Evolutionary conservation across 2,329 filamentous ascomycete species (phyloP).

Genomic region (Chalaropsis ovoidea): DNA sequence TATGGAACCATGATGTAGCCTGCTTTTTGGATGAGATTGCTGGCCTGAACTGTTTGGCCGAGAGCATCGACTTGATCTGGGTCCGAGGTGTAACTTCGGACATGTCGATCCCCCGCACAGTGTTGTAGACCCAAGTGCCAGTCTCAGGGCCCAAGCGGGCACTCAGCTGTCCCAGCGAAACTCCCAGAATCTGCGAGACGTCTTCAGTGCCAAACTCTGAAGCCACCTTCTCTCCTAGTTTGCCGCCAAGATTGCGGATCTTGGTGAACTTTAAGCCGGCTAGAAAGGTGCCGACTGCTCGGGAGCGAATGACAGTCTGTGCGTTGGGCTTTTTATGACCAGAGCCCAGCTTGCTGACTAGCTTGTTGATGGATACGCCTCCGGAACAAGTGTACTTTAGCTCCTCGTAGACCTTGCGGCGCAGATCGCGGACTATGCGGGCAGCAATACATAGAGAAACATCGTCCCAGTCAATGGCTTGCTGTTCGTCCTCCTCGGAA

Average conservation of each 20-base stretch:
- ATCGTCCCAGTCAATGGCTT: conserved; percentile 94
- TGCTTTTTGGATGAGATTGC: conserved; percentile 69
- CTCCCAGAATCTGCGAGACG: conserved; percentile 61
- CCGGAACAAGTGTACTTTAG: conserved; percentile 86
- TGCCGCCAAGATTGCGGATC: conserved; percentile 88
- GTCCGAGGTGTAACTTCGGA: conserved; percentile 86
- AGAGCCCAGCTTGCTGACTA: conserved; percentile 87
- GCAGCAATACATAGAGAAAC: conserved; percentile 76
- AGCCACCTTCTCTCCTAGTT: conserved; percentile 78
- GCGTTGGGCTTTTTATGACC: conserved; percentile 86
- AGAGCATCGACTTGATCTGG: conserved; percentile 95
- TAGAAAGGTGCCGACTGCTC: conserved; percentile 70
- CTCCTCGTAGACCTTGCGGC: conserved; percentile 55
- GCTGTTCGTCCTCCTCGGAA: conserved; percentile 61
- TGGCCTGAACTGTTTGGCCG: conserved; percentile 87
- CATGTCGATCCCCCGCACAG: conserved; percentile 72
- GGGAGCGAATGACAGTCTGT: conserved; percentile 85
- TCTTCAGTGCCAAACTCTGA: conserved; percentile 71
- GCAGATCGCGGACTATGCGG: conserved; percentile 72
- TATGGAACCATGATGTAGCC: conserved; percentile 73
- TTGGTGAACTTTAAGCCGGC: conserved; percentile 85
- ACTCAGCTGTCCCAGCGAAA: conserved; percentile 67
- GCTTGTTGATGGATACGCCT: conserved; percentile 83
- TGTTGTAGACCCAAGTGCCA: conserved; percentile 73
- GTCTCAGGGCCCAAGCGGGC: conserved; percentile 72